Evolutionary conservation across 805 yeast genomes (phyloP).

Genomic region (Yarrowia porcina): DNA sequence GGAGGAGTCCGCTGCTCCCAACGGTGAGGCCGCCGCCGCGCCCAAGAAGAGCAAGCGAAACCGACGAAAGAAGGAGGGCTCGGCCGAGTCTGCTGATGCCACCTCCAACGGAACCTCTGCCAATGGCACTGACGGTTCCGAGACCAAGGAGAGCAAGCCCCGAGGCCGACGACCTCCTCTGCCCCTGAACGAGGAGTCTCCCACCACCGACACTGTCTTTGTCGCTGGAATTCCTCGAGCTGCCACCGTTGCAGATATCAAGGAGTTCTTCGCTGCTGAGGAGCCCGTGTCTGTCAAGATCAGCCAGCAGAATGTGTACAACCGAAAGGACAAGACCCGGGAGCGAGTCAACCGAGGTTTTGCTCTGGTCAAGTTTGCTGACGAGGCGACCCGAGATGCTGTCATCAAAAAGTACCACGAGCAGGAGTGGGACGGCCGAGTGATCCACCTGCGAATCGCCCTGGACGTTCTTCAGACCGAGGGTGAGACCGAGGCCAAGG

Average conservation of each 20-base stretch:
- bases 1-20: neutral
- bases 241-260: slow-evolving; percentile 48
- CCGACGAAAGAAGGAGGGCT: slow-evolving; percentile 24
- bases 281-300: slow-evolving; percentile 35
- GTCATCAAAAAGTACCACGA: slow-evolving; percentile 76
- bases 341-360: slow-evolving; percentile 37
- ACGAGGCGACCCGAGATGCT: slow-evolving; percentile 58
- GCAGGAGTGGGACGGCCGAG: slow-evolving; percentile 53
- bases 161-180: slow-evolving; percentile 26
- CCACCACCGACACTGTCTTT: slow-evolving; percentile 56
- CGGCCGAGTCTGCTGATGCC: slow-evolving; percentile 11
- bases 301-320: slow-evolving; percentile 27
- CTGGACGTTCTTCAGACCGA: slow-evolving; percentile 36
- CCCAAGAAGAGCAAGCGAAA: slow-evolving; percentile 21
- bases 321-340: slow-evolving; percentile 29
- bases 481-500: neutral
- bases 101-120: slow-evolving; percentile 18
- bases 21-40: slow-evolving; percentile 1
- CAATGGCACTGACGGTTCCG: neutral
- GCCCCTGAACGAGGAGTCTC: slow-evolving; percentile 32
- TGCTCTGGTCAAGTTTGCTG: slow-evolving; percentile 56
- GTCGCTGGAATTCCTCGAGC: slow-evolving; percentile 57
- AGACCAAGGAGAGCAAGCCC: slow-evolving; percentile 27
- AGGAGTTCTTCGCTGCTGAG: slow-evolving; percentile 42
- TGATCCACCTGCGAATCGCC: slow-evolving; percentile 61